These are phyloP conservation scores for Neurospora sp. DNA, from an alignment of 495 filamentous ascomycete genomes.

Conservation along the genomic window DNA sequence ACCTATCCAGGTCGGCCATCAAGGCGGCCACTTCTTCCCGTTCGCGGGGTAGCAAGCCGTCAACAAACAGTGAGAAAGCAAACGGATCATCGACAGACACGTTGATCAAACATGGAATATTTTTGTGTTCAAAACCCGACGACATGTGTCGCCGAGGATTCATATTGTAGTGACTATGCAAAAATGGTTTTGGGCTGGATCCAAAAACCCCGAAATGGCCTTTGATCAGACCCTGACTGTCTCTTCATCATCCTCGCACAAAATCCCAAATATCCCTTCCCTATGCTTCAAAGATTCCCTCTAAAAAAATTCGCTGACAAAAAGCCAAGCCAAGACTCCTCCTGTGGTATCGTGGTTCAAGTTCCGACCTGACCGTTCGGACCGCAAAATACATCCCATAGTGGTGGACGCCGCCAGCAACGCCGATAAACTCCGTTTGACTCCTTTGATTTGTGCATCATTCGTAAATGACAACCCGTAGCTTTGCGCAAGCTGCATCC, in stretches of 20 bases:
- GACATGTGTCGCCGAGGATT: not conserved
- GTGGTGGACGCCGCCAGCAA: constrained; percentile 14
- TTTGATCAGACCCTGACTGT: not conserved
- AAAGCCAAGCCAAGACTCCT: not conserved
- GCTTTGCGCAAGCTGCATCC: not conserved
- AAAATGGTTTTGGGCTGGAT: not conserved
- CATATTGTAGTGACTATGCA: not conserved
- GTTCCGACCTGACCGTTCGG: not conserved
- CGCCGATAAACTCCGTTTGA: constrained; percentile 11
- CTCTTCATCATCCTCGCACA: not conserved
- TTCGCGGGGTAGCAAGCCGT: not conserved
- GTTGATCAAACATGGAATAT: not conserved
- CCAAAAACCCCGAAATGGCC: not conserved
- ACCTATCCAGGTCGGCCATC: not conserved
- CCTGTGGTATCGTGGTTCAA: not conserved
- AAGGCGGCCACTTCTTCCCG: not conserved
- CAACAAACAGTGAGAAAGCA: not conserved
- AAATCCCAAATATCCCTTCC: not conserved
- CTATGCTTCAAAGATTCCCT: not conserved
- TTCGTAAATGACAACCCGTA: constrained; percentile 1
- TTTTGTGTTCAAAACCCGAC: not conserved
- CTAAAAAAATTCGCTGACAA: not conserved
- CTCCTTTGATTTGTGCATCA: constrained; percentile 7
- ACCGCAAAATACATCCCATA: not conserved
- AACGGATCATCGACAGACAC: not conserved